Conservation (phyloP, 106 monocot species). For the Dendrobium catenatum region DNA sequence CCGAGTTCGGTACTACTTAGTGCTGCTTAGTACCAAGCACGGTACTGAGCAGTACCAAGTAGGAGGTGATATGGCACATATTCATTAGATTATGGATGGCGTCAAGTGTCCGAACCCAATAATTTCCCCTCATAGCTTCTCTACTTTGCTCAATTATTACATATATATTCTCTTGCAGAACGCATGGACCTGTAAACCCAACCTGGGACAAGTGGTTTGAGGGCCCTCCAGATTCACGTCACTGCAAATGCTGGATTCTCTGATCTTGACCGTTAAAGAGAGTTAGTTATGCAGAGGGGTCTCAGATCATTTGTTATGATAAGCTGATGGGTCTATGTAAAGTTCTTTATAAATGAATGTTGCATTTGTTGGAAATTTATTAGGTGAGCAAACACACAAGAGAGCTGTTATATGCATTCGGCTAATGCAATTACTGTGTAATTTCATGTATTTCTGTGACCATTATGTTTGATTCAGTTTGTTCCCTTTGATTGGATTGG, state of each 20-base stretch:
- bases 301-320: background rate
- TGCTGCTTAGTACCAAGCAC: too few species aligned
- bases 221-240: conserved; percentile 50
- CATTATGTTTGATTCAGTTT: background rate
- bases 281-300: background rate
- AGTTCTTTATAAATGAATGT: too few species aligned
- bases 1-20: too few species aligned
- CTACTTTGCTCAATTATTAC: too few species aligned
- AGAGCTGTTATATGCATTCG: background rate
- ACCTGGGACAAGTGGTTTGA: conserved; percentile 82
- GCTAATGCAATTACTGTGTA: background rate
- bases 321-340: too few species aligned
- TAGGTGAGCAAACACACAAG: background rate
- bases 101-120: too few species aligned
- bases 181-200: conserved; percentile 38
- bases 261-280: conserved; percentile 17
- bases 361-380: background rate
- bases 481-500: background rate
- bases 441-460: background rate
- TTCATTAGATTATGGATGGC: too few species aligned
- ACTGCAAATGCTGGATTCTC: conserved; percentile 67
- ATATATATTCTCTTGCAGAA: conserved; percentile 30
- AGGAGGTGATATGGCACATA: too few species aligned
- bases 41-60: too few species aligned
- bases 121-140: background rate